Conservation (phyloP, 2,329 filamentous ascomycete species). For the Exophiala alcalophila region DNA sequence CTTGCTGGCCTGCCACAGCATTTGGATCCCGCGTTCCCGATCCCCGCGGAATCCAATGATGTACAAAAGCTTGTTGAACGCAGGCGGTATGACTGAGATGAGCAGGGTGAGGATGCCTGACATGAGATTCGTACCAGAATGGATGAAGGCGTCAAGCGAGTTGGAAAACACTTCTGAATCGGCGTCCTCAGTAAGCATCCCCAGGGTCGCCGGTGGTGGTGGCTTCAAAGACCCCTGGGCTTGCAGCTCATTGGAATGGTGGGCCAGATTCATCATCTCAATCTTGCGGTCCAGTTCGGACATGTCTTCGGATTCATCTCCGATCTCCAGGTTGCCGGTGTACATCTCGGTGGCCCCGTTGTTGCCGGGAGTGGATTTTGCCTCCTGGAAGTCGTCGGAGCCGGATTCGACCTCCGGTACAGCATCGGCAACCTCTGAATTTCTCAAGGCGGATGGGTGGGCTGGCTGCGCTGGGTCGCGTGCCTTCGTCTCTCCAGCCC, state of each 20-base stretch:
- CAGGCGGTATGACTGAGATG: constrained; percentile 88
- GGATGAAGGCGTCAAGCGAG: constrained; percentile 80
- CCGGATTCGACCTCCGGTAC: constrained; percentile 33
- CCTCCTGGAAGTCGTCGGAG: constrained; percentile 57
- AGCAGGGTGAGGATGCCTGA: constrained; percentile 82
- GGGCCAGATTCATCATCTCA: constrained; percentile 21
- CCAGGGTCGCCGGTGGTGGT: constrained; percentile 22
- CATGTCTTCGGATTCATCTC: constrained; percentile 30
- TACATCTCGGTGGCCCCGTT: constrained; percentile 49
- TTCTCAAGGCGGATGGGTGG: constrained; percentile 24
- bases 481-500: constrained; percentile 35
- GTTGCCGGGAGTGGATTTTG: constrained; percentile 49
- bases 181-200: constrained; percentile 47
- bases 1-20: constrained; percentile 87
- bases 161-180: constrained; percentile 67
- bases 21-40: constrained; percentile 71
- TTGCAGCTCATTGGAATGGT: constrained; percentile 14
- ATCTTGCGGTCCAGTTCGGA: constrained; percentile 25
- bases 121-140: constrained; percentile 84
- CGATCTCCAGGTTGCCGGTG: constrained; percentile 44
- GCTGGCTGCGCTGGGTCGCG: constrained; percentile 23
- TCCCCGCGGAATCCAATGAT: constrained; percentile 92
- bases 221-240: constrained; percentile 17
- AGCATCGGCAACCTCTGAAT: constrained; percentile 14
- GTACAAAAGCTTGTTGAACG: constrained; percentile 80